Evolutionary conservation across 2,329 filamentous ascomycete species (phyloP), one percentile per base, ranked within the genome.

Genomic region (Aspergillus sp.): DNA sequence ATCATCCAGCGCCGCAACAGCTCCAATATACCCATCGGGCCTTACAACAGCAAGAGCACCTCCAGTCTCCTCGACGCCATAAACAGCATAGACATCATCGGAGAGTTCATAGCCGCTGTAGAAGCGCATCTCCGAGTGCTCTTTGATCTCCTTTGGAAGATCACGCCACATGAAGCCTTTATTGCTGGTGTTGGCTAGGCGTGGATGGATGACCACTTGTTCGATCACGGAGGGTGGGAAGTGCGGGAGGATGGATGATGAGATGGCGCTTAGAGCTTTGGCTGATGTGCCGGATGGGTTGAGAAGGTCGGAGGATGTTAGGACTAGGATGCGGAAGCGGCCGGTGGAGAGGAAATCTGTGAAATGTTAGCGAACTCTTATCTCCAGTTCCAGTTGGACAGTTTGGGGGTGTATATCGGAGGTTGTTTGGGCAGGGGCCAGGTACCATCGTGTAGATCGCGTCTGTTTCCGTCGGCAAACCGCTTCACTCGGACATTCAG

Each of bases 11-110:
- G 60, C 64, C 2, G 66, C 66, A 45, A 69, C 58, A 8, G 59
- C 54, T 17, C 73, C 73, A 50, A 76, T 58, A 62, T 74, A 75
- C 12, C 74, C 74, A 65, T 77, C 75, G 0, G 74, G 75, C 18
- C 75, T 68, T 6, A 77, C 62, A 15, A 74, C 66, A 17, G 70
- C 68, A 32, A 76, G 32, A 3, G 67, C 72, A 6, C 74, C 74
- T 15, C 65, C 48, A 4, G 58, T 42, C 2, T 62, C 49, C 49
- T 69, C 53, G 7, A 77, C 72, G 0, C 75, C 75, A 49, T 73
- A 77, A 7, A 65, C 67, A 4, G 58, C 58, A 52, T 76, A 76
- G 1, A 71, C 69, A 61, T 76, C 72, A 26, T 74, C 73, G 11
- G 8, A 22, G 20, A 68, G 59, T 26, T 68, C 67, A 50, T 66